Percentiles rank a stretch among this genome's conserved stretches.
These are phyloP conservation scores for Cladophialophora carrionii DNA, from an alignment of 2,329 filamentous ascomycete species.

Conservation along the genomic window DNA sequence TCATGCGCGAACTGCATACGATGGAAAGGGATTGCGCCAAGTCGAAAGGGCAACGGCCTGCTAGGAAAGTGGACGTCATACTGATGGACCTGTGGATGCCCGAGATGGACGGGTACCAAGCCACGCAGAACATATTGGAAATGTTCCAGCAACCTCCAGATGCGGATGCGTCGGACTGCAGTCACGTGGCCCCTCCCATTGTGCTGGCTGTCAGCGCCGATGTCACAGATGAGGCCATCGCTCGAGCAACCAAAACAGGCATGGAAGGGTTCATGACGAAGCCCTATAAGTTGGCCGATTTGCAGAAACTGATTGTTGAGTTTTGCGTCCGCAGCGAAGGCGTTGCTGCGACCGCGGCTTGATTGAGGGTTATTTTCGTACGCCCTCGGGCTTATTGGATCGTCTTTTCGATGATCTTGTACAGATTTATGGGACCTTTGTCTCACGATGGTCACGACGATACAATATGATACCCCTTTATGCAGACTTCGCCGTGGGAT, in stretches of 20 bases:
- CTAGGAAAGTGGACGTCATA: slow-evolving; percentile 60
- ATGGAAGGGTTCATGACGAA: slow-evolving; percentile 73
- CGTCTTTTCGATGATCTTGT: slow-evolving; percentile 12
- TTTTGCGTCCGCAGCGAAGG: slow-evolving; percentile 45
- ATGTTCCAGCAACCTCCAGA: slow-evolving; percentile 48
- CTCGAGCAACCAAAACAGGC: slow-evolving; percentile 62
- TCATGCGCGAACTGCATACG: slow-evolving; percentile 56
- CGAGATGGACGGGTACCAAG: slow-evolving; percentile 72
- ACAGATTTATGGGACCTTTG: slow-evolving; percentile 12
- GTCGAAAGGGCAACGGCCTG: slow-evolving; percentile 19
- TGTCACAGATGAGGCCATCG: slow-evolving; percentile 65
- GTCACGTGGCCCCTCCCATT: slow-evolving; percentile 42
- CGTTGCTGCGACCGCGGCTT: slow-evolving; percentile 10
- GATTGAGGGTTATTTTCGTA: not conserved
- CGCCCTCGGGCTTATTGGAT: not conserved
- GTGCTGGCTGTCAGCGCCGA: slow-evolving; percentile 69
- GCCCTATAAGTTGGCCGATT: slow-evolving; percentile 65
- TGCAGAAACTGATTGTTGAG: slow-evolving; percentile 62
- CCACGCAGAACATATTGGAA: slow-evolving; percentile 63
- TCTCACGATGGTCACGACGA: slow-evolving; percentile 25
- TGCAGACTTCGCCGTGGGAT: not conserved
- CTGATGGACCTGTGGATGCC: slow-evolving; percentile 81
- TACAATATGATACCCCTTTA: slow-evolving; percentile 23
- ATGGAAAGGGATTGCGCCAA: slow-evolving; percentile 15
- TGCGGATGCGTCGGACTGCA: slow-evolving; percentile 21